Percentiles rank a stretch among this genome's conserved stretches.
phyloP scores from a whole-genome alignment of 495 filamentous ascomycete species.

The Daldinia bambusicola region DNA sequence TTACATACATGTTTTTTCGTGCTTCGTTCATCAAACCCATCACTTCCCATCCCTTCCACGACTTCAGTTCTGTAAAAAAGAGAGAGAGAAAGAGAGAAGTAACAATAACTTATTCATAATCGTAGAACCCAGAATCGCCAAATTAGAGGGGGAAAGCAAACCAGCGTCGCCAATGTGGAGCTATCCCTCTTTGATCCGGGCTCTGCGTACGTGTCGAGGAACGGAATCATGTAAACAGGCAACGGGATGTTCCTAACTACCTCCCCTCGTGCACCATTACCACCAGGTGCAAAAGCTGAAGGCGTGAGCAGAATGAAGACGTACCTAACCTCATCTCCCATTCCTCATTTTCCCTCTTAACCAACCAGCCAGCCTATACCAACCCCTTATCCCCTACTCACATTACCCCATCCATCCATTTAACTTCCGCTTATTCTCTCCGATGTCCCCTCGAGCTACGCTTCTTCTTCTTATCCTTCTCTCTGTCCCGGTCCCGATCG shows the following conservation, averaged over 20 bases:
- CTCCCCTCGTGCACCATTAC: not conserved
- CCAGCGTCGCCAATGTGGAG: not conserved
- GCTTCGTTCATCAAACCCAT: not conserved
- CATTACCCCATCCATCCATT: not conserved
- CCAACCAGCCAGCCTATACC: not conserved
- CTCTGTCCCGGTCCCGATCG: conserved; percentile 32
- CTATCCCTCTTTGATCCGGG: not conserved
- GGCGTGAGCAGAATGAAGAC: not conserved
- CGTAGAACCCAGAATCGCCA: not conserved
- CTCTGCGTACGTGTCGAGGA: not conserved
- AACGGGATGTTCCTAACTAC: not conserved
- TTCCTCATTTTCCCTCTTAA: not conserved
- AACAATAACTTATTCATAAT: conserved; percentile 1
- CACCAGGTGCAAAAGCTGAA: not conserved
- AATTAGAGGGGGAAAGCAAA: not conserved
- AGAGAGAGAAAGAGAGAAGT: not conserved
- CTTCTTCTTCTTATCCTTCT: conserved; percentile 39
- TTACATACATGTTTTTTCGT: not conserved
- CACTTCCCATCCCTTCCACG: not conserved
- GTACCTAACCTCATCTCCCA: not conserved
- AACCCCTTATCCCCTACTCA: not conserved
- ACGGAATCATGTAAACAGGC: not conserved
- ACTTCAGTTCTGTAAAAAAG: not conserved
- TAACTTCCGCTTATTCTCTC: conserved; percentile 48
- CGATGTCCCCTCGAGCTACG: conserved; percentile 64